Conservation (phyloP, 2,329 filamentous ascomycete species). For the Penicillium sp. region DNA sequence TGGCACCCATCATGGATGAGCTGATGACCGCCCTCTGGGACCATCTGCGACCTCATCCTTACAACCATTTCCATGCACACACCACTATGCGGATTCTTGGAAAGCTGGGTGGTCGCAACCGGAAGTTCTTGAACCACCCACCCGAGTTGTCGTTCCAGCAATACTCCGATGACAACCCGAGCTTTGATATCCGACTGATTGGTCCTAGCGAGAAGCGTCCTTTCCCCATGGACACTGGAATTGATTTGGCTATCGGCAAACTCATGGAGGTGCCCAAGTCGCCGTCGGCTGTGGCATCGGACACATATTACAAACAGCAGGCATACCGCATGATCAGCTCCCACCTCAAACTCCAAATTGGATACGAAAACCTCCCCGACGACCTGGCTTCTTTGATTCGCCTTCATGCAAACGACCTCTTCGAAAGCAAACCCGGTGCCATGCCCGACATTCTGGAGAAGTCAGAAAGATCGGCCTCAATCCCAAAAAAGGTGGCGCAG, state of each 20-base stretch:
- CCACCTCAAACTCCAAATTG: conserved; percentile 85
- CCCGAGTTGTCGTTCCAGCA: conserved; percentile 76
- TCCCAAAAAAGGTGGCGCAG: conserved; percentile 79
- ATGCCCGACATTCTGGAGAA: conserved; percentile 63
- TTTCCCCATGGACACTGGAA: conserved; percentile 78
- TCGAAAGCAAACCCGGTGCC: conserved; percentile 66
- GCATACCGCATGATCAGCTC: conserved; percentile 81
- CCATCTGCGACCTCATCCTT: conserved; percentile 85
- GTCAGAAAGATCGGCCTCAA: conserved; percentile 74
- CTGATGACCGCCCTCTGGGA: conserved; percentile 97
- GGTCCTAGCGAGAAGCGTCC: conserved; percentile 84
- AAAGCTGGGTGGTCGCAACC: conserved; percentile 89
- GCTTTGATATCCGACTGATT: conserved; percentile 81
- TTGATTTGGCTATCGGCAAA: conserved; percentile 84
- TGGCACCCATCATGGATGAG: conserved; percentile 98
- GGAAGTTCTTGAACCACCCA: conserved; percentile 89
- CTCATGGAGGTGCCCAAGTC: conserved; percentile 72
- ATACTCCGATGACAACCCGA: conserved; percentile 81
- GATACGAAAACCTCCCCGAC: conserved; percentile 79
- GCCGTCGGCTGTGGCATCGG: conserved; percentile 55
- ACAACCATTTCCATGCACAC: conserved; percentile 95
- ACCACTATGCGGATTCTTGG: conserved; percentile 96
- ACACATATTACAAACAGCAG: conserved; percentile 87
- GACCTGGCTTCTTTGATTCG: conserved; percentile 80
- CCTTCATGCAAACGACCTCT: conserved; percentile 80